phyloP scores from a whole-genome alignment of 192 early-diverging fungal species.

The Gaertneriomyces sp. region DNA sequence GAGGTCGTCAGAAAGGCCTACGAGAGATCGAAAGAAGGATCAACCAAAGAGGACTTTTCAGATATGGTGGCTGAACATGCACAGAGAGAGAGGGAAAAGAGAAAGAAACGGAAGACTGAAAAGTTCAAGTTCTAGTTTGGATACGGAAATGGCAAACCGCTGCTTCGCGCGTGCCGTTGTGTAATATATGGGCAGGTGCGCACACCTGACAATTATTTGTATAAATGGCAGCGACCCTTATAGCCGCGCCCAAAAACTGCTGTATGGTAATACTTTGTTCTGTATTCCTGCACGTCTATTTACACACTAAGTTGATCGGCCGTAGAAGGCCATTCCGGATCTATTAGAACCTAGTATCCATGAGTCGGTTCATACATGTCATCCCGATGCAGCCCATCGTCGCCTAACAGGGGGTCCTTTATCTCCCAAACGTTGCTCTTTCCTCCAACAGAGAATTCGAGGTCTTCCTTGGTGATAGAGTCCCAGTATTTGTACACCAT shows the following conservation, averaged over 20 bases:
- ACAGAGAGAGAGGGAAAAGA: slow-evolving; percentile 65
- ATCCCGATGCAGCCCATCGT: slow-evolving; percentile 31
- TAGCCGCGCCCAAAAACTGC: no score
- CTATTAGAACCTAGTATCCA: no score
- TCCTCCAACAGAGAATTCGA: slow-evolving; percentile 86
- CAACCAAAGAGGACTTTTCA: slow-evolving; percentile 66
- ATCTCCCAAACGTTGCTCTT: slow-evolving; percentile 84
- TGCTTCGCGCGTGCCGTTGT: no score
- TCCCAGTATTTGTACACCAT: slow-evolving; percentile 99
- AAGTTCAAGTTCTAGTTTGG: slow-evolving; percentile 45
- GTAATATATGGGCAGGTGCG: no score
- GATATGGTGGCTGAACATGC: slow-evolving; percentile 89
- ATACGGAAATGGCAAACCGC: no score
- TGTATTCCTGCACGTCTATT: no score
- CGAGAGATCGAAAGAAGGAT: slow-evolving; percentile 50
- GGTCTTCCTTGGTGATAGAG: slow-evolving; percentile 96
- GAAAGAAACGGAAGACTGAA: slow-evolving; percentile 46
- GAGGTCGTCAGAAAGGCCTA: slow-evolving; percentile 70
- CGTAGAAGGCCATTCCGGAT: no score
- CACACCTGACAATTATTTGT: no score
- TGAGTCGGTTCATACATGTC: no score
- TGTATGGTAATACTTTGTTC: no score
- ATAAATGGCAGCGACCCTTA: no score
- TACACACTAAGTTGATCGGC: no score
- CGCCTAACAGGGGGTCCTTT: slow-evolving; percentile 57